Conservation (phyloP, 148 eudicot genomes). For the Diospyros lotus region DNA sequence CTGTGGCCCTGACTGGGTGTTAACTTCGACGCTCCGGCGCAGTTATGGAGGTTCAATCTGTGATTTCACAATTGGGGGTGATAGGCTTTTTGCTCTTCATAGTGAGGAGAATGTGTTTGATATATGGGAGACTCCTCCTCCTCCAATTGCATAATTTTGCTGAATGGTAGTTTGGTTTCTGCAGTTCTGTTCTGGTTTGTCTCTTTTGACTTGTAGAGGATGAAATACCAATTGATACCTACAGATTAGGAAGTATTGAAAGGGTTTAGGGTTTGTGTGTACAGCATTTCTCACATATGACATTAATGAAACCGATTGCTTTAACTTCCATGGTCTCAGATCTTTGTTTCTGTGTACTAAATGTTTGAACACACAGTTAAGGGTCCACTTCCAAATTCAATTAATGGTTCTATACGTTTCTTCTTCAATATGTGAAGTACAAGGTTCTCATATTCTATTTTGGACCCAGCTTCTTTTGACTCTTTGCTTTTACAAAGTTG, state of each 20-base stretch:
- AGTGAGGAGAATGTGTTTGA: constrained; percentile 88
- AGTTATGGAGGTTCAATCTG: constrained; percentile 80
- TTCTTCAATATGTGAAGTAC: neutral
- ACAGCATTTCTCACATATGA: constrained; percentile 5
- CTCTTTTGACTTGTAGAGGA: constrained; percentile 8
- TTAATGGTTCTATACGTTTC: no score
- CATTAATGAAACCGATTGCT: constrained; percentile 18
- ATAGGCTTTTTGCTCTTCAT: constrained; percentile 80
- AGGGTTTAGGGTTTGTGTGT: constrained; percentile 6
- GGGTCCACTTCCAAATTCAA: neutral
- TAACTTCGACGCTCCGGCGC: constrained; percentile 67
- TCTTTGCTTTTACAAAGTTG: constrained; percentile 25
- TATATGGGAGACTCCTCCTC: constrained; percentile 79
- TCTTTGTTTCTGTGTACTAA: neutral
- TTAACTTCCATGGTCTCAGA: neutral
- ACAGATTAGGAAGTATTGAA: neutral
- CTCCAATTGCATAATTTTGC: constrained; percentile 24
- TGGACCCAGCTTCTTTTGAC: constrained; percentile 14
- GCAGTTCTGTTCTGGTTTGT: neutral
- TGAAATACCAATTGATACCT: constrained; percentile 8
- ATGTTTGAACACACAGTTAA: constrained; percentile 2
- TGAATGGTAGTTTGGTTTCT: neutral
- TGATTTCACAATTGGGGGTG: constrained; percentile 86
- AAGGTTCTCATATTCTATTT: neutral
- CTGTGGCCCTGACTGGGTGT: constrained; percentile 81